Evolutionary conservation across 495 filamentous ascomycete species (phyloP).

Genomic region (Neurospora sp.): DNA sequence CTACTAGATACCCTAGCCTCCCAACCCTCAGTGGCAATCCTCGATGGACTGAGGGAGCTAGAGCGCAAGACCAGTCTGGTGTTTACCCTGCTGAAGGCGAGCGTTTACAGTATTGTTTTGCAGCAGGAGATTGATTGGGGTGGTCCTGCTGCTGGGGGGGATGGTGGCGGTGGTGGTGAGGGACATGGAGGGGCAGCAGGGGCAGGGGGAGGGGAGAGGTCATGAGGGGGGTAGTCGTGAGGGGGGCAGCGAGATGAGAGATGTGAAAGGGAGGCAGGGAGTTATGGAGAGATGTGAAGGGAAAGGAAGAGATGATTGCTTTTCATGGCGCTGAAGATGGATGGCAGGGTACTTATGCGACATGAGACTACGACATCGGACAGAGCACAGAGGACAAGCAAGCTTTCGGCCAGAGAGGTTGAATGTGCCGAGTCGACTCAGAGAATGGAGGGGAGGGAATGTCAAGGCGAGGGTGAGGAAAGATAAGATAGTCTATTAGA

Average conservation of each 20-base stretch:
- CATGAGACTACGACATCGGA: neutral
- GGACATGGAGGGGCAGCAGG: neutral
- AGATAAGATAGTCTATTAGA: neutral
- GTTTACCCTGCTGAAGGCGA: conserved; percentile 91
- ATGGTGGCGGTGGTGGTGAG: neutral
- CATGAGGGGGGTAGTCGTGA: neutral
- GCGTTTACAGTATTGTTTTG: conserved; percentile 95
- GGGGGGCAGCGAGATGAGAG: neutral
- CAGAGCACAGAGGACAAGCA: neutral
- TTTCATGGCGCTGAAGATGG: neutral
- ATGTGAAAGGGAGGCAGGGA: neutral
- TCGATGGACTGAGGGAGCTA: conserved; percentile 76
- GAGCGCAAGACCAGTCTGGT: conserved; percentile 92
- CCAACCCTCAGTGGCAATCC: conserved; percentile 56
- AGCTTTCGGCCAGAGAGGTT: neutral
- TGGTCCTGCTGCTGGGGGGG: neutral
- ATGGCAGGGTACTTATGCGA: neutral
- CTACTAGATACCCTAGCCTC: conserved; percentile 51
- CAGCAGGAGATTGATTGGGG: conserved; percentile 82
- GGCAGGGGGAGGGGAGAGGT: neutral
- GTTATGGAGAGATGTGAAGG: no score
- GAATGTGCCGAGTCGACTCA: neutral
- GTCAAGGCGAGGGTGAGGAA: neutral
- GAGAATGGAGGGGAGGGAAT: neutral
- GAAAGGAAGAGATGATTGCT: neutral